These are phyloP conservation scores for Candida yuanshanica DNA, from an alignment of 805 yeast species.

Conservation along the genomic window DNA sequence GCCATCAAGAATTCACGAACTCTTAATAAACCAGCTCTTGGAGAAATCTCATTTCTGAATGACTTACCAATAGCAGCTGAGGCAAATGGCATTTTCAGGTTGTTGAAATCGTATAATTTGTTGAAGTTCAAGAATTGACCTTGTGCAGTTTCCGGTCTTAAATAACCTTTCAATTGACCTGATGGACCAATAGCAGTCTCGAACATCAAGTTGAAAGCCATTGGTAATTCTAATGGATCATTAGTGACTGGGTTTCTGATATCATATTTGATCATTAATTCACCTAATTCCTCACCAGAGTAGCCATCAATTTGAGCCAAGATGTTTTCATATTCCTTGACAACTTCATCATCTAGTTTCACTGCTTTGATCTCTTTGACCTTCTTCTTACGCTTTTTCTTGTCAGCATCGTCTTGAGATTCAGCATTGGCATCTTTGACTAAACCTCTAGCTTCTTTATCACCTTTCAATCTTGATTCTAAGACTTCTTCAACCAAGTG, in stretches of 20 bases:
- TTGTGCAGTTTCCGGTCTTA: constrained; percentile 99
- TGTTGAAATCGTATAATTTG: constrained; percentile 91
- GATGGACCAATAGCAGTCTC: constrained; percentile 99
- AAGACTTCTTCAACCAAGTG: constrained; percentile 97
- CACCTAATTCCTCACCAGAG: constrained; percentile 89
- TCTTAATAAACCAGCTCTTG: constrained; percentile 94
- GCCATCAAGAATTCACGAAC: constrained; percentile 99
- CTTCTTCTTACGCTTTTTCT: constrained; percentile 91
- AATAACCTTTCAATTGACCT: constrained; percentile 89
- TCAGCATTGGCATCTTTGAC: constrained; percentile 46
- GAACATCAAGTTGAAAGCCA: constrained; percentile 96
- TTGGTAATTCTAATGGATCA: constrained; percentile 81
- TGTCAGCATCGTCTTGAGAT: constrained; percentile 67
- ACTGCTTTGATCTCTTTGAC: constrained; percentile 90
- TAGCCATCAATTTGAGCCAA: constrained; percentile 94
- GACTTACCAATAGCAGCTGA: constrained; percentile 98
- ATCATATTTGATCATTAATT: constrained; percentile 72
- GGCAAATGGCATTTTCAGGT: constrained; percentile 98
- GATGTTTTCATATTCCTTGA: constrained; percentile 75
- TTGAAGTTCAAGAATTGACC: constrained; percentile 96
- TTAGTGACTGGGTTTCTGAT: constrained; percentile 91
- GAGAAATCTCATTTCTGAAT: constrained; percentile 97
- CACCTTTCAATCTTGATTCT: constrained; percentile 95
- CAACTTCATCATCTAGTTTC: constrained; percentile 76
- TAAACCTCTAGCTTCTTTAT: constrained; percentile 91